Evolutionary conservation across 108 stramenopile genomes (phyloP).

Genomic region (Pseudonitzschia delicatissima): DNA sequence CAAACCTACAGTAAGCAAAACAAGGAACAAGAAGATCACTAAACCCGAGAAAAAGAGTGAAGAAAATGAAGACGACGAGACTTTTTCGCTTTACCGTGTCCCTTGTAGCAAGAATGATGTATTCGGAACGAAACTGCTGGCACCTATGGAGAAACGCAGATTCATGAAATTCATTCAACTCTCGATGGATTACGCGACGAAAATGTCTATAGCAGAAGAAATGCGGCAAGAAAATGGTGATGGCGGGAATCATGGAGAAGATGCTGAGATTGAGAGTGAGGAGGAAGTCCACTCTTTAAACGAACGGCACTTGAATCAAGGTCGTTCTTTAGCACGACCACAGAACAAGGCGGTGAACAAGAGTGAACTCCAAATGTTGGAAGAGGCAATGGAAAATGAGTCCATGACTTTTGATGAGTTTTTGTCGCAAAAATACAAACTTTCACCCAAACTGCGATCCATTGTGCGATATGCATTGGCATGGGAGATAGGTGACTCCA

Average conservation of each 20-base stretch:
- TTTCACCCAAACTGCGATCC: slow-evolving; percentile 47
- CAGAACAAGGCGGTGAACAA: slow-evolving; percentile 86
- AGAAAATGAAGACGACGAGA: neutral
- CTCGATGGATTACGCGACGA: slow-evolving; percentile 75
- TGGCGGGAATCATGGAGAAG: slow-evolving; percentile 4
- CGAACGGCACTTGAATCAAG: slow-evolving; percentile 84
- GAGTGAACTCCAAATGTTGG: slow-evolving; percentile 48
- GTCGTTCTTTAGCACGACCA: slow-evolving; percentile 82
- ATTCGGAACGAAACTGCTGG: slow-evolving; percentile 74
- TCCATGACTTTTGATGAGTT: slow-evolving; percentile 56
- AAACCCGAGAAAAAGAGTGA: neutral
- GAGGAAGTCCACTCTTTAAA: slow-evolving; percentile 70
- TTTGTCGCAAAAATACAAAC: slow-evolving; percentile 46
- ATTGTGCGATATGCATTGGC: slow-evolving; percentile 74
- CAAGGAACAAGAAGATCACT: neutral
- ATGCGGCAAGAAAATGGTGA: slow-evolving; percentile 8
- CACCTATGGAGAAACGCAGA: slow-evolving; percentile 84
- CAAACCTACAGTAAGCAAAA: neutral
- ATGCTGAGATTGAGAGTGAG: slow-evolving; percentile 14
- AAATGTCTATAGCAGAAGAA: slow-evolving; percentile 24
- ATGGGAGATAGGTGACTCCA: slow-evolving; percentile 31
- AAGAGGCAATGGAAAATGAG: slow-evolving; percentile 45
- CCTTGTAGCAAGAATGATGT: slow-evolving; percentile 89
- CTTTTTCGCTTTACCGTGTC: slow-evolving; percentile 45
- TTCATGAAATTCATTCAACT: slow-evolving; percentile 92